These are phyloP conservation scores for Spencermartinsiella europaea DNA, from an alignment of 805 yeast genomes.

Conservation along the genomic window DNA sequence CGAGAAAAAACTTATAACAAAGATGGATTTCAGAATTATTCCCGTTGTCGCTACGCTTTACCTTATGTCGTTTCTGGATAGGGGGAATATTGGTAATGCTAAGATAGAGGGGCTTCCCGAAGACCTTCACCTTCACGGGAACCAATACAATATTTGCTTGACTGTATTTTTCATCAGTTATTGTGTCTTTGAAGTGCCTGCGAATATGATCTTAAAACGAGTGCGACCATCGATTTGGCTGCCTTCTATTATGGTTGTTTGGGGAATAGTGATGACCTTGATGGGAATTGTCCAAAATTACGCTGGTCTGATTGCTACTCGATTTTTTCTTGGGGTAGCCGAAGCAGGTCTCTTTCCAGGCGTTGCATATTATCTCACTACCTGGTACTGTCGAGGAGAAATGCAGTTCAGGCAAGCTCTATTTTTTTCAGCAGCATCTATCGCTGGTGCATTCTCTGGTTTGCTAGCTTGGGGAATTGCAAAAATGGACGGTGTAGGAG, in stretches of 20 bases:
- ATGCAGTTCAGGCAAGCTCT: slow-evolving; percentile 35
- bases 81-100: slow-evolving; percentile 51
- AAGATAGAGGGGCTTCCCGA: slow-evolving; percentile 45
- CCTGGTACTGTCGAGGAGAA: slow-evolving; percentile 38
- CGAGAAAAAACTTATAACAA: slow-evolving; percentile 26
- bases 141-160: slow-evolving; percentile 41
- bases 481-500: slow-evolving; percentile 42
- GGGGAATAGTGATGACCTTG: slow-evolving; percentile 37
- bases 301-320: slow-evolving; percentile 30
- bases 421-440: slow-evolving; percentile 34
- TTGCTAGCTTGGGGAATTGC: slow-evolving; percentile 37
- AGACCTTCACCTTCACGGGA: slow-evolving; percentile 38
- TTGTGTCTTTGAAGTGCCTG: slow-evolving; percentile 37
- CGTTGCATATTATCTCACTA: slow-evolving; percentile 35
- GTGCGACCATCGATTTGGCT: slow-evolving; percentile 35
- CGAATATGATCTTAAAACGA: slow-evolving; percentile 33
- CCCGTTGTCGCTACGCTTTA: slow-evolving; percentile 44
- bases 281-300: slow-evolving; percentile 30
- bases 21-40: slow-evolving; percentile 40
- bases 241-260: slow-evolving; percentile 33
- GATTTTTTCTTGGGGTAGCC: slow-evolving; percentile 38
- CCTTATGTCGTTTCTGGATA: slow-evolving; percentile 45
- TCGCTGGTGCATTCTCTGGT: slow-evolving; percentile 39
- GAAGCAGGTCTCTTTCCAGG: slow-evolving; percentile 45
- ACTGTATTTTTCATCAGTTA: slow-evolving; percentile 36